Evolutionary conservation across 352 stramenopile genomes (phyloP), one percentile per base, ranked within the genome.

Genomic region (Phytophthora melonis): DNA sequence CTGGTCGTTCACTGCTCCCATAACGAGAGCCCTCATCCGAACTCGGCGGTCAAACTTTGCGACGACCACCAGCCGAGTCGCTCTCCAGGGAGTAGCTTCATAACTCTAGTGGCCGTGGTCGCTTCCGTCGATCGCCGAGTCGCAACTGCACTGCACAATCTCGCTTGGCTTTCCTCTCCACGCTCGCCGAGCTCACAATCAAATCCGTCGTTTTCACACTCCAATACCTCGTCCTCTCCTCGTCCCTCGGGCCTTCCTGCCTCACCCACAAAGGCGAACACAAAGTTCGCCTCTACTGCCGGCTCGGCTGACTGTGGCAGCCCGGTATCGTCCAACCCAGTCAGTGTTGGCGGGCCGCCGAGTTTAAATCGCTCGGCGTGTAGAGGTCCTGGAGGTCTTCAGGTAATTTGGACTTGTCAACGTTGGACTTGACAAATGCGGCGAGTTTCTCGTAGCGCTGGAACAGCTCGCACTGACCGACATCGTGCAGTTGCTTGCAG

Each of bases 321-420:
- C 59, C 59, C 59, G 59, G 21, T 52, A 16, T 25, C 19, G 6
- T 54, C 60, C 49, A 66, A 59, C 49, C 49, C 60, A 59, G 60
- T 59, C 32, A 59, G n/a, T 41, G 49, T 66, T 66, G 49, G 49
- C 49, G 60, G 49, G 60, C 60, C 34, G 23, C 60, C 32, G 58
- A 58, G 45, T 57, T 66, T 66, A 66, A 66, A 66, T 66, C 58
- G 21, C 43, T 58, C 43, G 58, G 58, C 25, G 5, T 11, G 19
- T 57, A 36, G 21, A 64, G n/a, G 41, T 64, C 41, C 41, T 56
- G 58, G 5, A 64, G 16, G 3, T 64, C 58, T 25, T 36, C 58
- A 14, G 58, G 45, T 7, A 66, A 43, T 13, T 39, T 25, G n/a
- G 58, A 66, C 14, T 66, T 66, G 58, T 66, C 27, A 9, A 66